Conservation (phyloP, 2,329 filamentous ascomycete genomes). For the Elsinoe ampelina region DNA sequence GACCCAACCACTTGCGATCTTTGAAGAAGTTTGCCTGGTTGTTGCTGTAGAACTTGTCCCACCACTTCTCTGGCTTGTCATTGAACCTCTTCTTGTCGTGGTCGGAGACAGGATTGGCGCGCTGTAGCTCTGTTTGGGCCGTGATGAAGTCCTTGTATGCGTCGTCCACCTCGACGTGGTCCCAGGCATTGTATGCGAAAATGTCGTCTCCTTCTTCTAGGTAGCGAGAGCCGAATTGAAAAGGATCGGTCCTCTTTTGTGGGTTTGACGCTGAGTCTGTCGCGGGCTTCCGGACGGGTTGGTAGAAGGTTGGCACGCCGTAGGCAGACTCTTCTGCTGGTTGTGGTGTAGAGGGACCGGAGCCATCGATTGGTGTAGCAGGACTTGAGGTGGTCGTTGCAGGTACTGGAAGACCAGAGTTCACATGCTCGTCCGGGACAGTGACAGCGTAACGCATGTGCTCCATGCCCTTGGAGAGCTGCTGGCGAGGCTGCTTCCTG, state of each 20-base stretch:
- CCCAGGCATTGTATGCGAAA: slow-evolving; percentile 98
- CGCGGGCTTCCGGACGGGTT: slow-evolving; percentile 36
- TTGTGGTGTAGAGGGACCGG: neutral
- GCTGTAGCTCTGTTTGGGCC: slow-evolving; percentile 75
- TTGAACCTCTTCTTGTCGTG: slow-evolving; percentile 93
- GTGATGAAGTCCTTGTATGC: slow-evolving; percentile 79
- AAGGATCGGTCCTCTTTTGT: slow-evolving; percentile 81
- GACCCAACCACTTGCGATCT: slow-evolving; percentile 90
- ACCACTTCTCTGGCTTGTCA: slow-evolving; percentile 84
- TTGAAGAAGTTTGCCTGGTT: slow-evolving; percentile 98
- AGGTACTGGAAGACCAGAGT: slow-evolving; percentile 14
- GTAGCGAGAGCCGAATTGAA: slow-evolving; percentile 86
- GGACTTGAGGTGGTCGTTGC: slow-evolving; percentile 12
- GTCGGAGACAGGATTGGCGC: slow-evolving; percentile 76
- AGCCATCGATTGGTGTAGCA: slow-evolving; percentile 14
- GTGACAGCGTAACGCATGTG: slow-evolving; percentile 44
- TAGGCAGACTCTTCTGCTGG: slow-evolving; percentile 35
- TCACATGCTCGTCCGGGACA: slow-evolving; percentile 27
- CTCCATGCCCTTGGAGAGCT: slow-evolving; percentile 44
- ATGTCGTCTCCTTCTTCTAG: slow-evolving; percentile 79
- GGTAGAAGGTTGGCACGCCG: slow-evolving; percentile 39
- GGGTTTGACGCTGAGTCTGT: slow-evolving; percentile 64
- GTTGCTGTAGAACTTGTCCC: slow-evolving; percentile 97
- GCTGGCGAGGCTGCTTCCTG: slow-evolving; percentile 29
- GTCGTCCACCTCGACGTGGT: slow-evolving; percentile 90